phyloP scores from a whole-genome alignment of 305 asterid species.

The Fraxinus ornus region DNA sequence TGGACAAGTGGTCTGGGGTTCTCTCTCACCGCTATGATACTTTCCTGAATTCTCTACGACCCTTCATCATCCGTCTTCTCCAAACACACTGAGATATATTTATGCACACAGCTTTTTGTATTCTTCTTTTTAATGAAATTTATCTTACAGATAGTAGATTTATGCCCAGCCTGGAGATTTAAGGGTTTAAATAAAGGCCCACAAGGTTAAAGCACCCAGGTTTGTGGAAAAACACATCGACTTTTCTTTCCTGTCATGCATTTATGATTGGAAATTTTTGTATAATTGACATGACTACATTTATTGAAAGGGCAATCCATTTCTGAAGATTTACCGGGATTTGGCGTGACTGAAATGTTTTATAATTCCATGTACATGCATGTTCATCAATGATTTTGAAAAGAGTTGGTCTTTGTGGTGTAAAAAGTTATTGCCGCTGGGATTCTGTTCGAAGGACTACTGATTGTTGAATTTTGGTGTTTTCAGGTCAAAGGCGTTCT shows the following conservation, averaged over 20 bases:
- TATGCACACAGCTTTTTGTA: not conserved
- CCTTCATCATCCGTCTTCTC: constrained; percentile 17
- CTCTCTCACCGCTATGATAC: constrained; percentile 22
- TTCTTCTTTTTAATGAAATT: constrained; percentile 25
- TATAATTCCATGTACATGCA: not conserved
- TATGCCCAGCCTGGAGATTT: constrained; percentile 14
- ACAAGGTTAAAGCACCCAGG: constrained; percentile 2
- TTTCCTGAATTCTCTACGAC: constrained; percentile 27
- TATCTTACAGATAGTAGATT: constrained; percentile 19
- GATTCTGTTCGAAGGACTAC: not conserved
- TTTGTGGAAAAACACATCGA: constrained; percentile 13
- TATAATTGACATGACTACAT: not conserved
- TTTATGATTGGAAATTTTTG: constrained; percentile 26
- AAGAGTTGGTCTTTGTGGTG: not conserved
- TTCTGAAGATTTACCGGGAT: constrained; percentile 5
- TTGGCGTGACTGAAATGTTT: not conserved
- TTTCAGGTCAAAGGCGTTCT: not conserved
- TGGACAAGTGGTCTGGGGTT: constrained; percentile 2
- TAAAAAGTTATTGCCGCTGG: not conserved
- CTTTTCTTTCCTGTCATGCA: constrained; percentile 26
- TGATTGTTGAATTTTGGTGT: not conserved
- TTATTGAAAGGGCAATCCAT: not conserved
- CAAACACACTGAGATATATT: not conserved
- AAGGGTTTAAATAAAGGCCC: constrained; percentile 22
- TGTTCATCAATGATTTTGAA: not conserved